phyloP scores from a whole-genome alignment of 768 basidiomycete genomes.

The Lactarius hatsudake region DNA sequence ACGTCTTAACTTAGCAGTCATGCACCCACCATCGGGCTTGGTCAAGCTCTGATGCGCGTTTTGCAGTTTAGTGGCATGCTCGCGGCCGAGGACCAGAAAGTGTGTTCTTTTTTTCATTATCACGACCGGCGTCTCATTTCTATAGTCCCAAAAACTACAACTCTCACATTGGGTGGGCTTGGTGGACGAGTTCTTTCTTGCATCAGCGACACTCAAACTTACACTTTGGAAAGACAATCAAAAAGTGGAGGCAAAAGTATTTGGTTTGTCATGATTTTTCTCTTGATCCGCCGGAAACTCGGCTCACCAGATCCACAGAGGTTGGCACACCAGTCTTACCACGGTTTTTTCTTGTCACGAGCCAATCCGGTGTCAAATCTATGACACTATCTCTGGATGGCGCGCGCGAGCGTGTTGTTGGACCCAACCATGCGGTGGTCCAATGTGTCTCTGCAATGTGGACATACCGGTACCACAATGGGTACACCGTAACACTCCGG shows the following conservation, averaged over 20 bases:
- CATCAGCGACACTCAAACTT: slow-evolving; percentile 69
- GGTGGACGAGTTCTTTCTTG: slow-evolving; percentile 67
- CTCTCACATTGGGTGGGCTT: slow-evolving; percentile 65
- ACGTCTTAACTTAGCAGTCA: background rate
- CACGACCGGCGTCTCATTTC: background rate
- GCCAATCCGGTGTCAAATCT: slow-evolving; percentile 79
- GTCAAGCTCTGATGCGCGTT: slow-evolving; percentile 63
- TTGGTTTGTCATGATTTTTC: slow-evolving; percentile 51
- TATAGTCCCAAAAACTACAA: slow-evolving; percentile 50
- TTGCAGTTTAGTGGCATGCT: slow-evolving; percentile 70
- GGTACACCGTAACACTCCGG: slow-evolving; percentile 72
- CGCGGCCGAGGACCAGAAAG: slow-evolving; percentile 49
- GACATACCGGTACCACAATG: slow-evolving; percentile 79
- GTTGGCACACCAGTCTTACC: slow-evolving; percentile 77
- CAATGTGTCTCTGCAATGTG: slow-evolving; percentile 74
- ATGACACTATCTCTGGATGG: slow-evolving; percentile 80
- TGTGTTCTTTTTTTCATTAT: slow-evolving; percentile 33
- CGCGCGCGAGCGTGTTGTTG: slow-evolving; percentile 62
- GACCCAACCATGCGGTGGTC: slow-evolving; percentile 48
- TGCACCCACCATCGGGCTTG: slow-evolving; percentile 41
- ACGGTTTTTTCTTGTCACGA: slow-evolving; percentile 81
- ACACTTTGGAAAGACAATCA: slow-evolving; percentile 88
- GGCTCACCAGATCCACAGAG: slow-evolving; percentile 44
- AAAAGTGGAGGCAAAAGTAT: slow-evolving; percentile 75
- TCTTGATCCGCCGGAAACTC: background rate